These are phyloP conservation scores for Diplodia sapinea DNA, from an alignment of 2,329 filamentous ascomycete genomes.

Conservation along the genomic window DNA sequence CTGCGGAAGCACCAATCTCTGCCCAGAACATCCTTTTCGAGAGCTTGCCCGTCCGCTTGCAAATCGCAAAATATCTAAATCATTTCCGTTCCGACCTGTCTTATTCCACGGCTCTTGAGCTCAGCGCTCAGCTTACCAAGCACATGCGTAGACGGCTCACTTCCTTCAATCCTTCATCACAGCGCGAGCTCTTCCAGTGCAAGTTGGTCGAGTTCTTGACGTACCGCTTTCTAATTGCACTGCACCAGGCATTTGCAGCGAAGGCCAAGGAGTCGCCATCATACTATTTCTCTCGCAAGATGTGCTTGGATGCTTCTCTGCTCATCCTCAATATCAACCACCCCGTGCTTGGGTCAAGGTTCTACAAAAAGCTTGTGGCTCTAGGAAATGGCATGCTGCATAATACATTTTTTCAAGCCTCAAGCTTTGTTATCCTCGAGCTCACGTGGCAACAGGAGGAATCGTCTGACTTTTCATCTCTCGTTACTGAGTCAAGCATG, in stretches of 20 bases:
- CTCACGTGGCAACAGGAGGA: conserved; percentile 6
- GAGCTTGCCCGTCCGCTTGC: conserved; percentile 35
- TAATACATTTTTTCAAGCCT: background rate
- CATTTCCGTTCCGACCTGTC: conserved; percentile 40
- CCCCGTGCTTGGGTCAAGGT: background rate
- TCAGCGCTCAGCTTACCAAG: conserved; percentile 40
- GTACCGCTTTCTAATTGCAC: conserved; percentile 61
- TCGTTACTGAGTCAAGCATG: conserved; percentile 6
- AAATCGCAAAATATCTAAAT: conserved; percentile 40
- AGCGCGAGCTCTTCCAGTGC: conserved; percentile 47
- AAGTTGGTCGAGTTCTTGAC: conserved; percentile 60
- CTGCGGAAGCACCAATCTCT: conserved; percentile 35
- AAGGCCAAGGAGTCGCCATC: conserved; percentile 52
- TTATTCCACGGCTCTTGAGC: conserved; percentile 40
- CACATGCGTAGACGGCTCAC: conserved; percentile 36
- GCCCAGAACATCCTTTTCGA: conserved; percentile 36
- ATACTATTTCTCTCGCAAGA: conserved; percentile 59
- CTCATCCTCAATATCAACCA: conserved; percentile 73
- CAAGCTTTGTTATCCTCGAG: background rate
- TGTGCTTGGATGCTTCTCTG: conserved; percentile 53
- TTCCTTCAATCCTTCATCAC: conserved; percentile 3
- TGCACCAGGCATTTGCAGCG: conserved; percentile 59
- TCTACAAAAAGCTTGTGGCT: background rate
- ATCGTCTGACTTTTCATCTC: background rate
- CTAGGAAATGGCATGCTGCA: conserved; percentile 15